Evolutionary conservation across 495 filamentous ascomycete genomes (phyloP).

Genomic region (Parathielavia appendiculata): DNA sequence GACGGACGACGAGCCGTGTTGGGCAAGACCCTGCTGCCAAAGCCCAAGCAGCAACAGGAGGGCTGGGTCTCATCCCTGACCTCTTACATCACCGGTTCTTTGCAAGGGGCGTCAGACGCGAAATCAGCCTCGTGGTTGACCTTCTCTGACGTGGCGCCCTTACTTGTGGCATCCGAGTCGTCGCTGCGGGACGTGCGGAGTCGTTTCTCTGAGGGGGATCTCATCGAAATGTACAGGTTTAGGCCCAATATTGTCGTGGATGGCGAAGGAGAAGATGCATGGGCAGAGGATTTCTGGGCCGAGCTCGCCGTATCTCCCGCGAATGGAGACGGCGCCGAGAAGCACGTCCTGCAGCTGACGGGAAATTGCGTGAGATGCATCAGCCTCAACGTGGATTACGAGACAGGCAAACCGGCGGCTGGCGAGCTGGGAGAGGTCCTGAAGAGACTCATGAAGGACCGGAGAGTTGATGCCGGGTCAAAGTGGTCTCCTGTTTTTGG

Average conservation of each 20-base stretch:
- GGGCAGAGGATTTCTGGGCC: conserved; percentile 86
- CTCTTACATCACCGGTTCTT: conserved; percentile 17
- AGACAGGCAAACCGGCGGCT: conserved; percentile 59
- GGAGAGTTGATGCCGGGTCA: conserved; percentile 67
- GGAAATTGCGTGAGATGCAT: conserved; percentile 78
- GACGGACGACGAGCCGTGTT: conserved; percentile 57
- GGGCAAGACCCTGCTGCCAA: conserved; percentile 47
- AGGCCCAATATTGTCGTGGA: conserved; percentile 78
- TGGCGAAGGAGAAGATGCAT: conserved; percentile 51
- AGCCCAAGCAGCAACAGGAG: conserved; percentile 20
- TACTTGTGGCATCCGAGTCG: conserved; percentile 63
- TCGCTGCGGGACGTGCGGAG: conserved; percentile 62
- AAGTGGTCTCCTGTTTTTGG: conserved; percentile 82
- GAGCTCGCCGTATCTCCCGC: conserved; percentile 46
- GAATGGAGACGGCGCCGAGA: conserved; percentile 13
- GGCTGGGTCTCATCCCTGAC: conserved; percentile 47
- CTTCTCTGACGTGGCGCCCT: conserved; percentile 78
- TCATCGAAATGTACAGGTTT: conserved; percentile 75
- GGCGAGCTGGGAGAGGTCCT: conserved; percentile 63
- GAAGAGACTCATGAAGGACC: conserved; percentile 72
- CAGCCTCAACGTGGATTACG: conserved; percentile 79
- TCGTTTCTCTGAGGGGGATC: conserved; percentile 48
- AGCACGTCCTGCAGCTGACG: conserved; percentile 51
- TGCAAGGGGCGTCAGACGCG: not conserved
- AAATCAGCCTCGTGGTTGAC: conserved; percentile 44